These are phyloP conservation scores for Giardia duodenalis DNA, from an alignment of 208 protist species.

Conservation along the genomic window DNA sequence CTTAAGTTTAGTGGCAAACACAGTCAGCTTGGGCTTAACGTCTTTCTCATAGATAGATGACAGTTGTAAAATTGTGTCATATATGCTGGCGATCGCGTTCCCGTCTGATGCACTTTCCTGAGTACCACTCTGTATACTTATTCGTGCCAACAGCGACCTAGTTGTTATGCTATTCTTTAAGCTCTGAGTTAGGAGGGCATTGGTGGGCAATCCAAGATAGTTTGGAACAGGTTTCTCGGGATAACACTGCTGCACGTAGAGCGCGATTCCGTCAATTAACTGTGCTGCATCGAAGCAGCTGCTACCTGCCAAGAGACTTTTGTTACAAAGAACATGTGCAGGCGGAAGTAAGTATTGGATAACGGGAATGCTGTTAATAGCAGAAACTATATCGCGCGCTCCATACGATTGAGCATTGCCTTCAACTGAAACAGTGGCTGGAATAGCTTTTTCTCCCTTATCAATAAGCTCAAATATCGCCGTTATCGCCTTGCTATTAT, in stretches of 20 bases:
- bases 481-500: too few species aligned
- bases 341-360: conserved; percentile 14
- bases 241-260: neutral
- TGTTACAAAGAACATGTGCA: neutral
- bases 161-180: neutral
- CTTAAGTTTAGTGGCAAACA: neutral
- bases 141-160: neutral
- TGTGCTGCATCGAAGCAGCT: neutral
- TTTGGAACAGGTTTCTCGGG: neutral
- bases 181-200: neutral
- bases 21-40: neutral
- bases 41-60: neutral
- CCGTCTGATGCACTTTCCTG: neutral
- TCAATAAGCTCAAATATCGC: neutral
- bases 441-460: neutral
- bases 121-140: too few species aligned
- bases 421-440: neutral
- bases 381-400: neutral
- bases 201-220: neutral
- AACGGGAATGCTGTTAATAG: neutral
- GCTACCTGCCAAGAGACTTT: too few species aligned
- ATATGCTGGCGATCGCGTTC: neutral
- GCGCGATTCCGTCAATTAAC: neutral
- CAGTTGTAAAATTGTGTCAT: neutral
- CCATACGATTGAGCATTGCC: neutral